These are phyloP conservation scores for Ophiocordyceps camponoti-saundersi DNA, from an alignment of 2,329 filamentous ascomycete species.

Conservation along the genomic window DNA sequence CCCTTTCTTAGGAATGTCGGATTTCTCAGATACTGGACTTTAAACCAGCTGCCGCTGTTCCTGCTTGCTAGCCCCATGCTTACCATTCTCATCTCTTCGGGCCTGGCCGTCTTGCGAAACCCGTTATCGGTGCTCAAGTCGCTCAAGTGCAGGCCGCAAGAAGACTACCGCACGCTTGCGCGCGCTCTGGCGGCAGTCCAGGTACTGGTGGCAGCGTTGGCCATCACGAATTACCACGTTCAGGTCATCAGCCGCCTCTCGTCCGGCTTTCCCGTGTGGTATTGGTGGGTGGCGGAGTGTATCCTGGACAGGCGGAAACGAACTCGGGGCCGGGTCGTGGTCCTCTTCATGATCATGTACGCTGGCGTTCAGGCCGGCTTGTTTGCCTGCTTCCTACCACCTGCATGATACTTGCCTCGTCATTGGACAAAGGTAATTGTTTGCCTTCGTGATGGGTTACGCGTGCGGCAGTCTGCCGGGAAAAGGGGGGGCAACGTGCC, in stretches of 20 bases:
- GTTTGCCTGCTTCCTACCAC: constrained; percentile 82
- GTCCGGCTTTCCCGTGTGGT: constrained; percentile 81
- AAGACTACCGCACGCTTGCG: constrained; percentile 16
- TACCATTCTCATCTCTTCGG: constrained; percentile 41
- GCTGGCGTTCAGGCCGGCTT: constrained; percentile 65
- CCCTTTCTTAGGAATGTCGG: constrained; percentile 65
- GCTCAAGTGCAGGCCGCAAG: constrained; percentile 1
- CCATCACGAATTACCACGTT: constrained; percentile 71
- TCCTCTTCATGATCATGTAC: constrained; percentile 66
- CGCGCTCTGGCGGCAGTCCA: constrained; percentile 55
- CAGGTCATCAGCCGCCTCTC: constrained; percentile 85
- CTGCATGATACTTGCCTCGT: constrained; percentile 37
- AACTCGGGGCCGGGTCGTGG: constrained; percentile 20
- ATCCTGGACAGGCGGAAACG: constrained; percentile 17
- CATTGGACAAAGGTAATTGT: neutral
- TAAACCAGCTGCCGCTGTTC: constrained; percentile 76
- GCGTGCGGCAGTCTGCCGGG: neutral
- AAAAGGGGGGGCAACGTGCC: neutral
- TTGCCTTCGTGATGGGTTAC: neutral
- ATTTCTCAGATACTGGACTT: constrained; percentile 78
- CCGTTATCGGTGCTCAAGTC: constrained; percentile 4
- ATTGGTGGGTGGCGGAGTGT: constrained; percentile 54
- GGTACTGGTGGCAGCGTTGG: constrained; percentile 50
- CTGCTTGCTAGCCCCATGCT: constrained; percentile 67
- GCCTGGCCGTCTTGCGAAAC: constrained; percentile 19